Conservation (phyloP, 805 yeast genomes). For the Yamadazyma olivae region DNA sequence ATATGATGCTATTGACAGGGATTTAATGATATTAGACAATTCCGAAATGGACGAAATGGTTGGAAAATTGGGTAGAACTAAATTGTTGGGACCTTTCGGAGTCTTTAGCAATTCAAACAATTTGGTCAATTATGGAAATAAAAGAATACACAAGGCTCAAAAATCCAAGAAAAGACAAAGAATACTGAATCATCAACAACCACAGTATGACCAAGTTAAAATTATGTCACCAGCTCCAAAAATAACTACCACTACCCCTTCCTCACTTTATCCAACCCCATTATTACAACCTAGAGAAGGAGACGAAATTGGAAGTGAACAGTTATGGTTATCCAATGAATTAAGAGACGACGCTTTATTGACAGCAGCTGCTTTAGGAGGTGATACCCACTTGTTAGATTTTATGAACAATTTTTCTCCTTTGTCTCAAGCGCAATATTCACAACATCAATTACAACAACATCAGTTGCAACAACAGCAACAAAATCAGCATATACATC, state of each 20-base stretch:
- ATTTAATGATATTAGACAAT: conserved; percentile 55
- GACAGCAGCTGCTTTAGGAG: conserved; percentile 69
- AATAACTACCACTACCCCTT: conserved; percentile 1
- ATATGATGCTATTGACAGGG: conserved; percentile 83
- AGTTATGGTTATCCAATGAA: conserved; percentile 63
- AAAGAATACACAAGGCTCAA: background rate
- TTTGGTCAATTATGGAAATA: background rate
- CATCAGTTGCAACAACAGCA: background rate
- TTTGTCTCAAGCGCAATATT: background rate
- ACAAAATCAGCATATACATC: conserved; percentile 1
- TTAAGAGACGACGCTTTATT: conserved; percentile 67
- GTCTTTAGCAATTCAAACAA: conserved; percentile 45
- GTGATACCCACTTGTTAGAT: conserved; percentile 57
- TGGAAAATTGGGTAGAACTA: conserved; percentile 44
- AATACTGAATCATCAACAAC: background rate
- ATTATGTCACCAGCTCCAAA: background rate
- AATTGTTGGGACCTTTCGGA: conserved; percentile 76
- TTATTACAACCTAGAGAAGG: conserved; percentile 8
- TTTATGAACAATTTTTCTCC: conserved; percentile 31
- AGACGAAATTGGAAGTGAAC: conserved; percentile 8
- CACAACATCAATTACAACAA: background rate
- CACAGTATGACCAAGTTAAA: background rate
- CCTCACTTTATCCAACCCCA: conserved; percentile 6
- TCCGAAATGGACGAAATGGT: conserved; percentile 30
- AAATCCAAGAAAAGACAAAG: background rate